Conservation (phyloP, 176 grass and related monocot genomes). For the Tillandsia leiboldiana region DNA sequence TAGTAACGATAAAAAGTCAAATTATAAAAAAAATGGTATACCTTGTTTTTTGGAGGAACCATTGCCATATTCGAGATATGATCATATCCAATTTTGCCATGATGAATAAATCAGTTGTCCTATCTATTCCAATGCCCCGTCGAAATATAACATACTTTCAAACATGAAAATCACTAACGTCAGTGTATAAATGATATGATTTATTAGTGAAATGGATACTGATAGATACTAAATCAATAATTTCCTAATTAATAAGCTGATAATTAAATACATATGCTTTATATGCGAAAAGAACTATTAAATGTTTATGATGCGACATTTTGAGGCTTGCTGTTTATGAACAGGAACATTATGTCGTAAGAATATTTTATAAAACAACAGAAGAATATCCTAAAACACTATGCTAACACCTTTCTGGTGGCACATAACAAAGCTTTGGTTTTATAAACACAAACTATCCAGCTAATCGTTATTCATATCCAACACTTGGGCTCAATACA, state of each 20-base stretch:
- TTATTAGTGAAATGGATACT: not conserved
- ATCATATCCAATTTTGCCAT: constrained; percentile 94
- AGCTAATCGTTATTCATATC: not conserved
- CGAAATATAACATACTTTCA: constrained; percentile 84
- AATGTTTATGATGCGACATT: not conserved
- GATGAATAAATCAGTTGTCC: constrained; percentile 82
- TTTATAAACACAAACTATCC: not conserved
- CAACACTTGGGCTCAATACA: not conserved
- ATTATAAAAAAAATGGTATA: constrained; percentile 17
- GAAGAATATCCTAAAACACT: too few relatives aligned
- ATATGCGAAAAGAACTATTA: not conserved
- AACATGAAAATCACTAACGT: constrained; percentile 9
- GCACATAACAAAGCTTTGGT: too few relatives aligned
- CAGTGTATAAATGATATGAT: constrained; percentile 4
- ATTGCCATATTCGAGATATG: constrained; percentile 65
- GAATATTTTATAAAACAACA: too few relatives aligned
- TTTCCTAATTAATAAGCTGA: too few relatives aligned
- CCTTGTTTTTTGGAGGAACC: constrained; percentile 77
- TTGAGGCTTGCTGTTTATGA: not conserved
- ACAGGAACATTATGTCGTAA: not conserved
- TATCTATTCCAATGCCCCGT: constrained; percentile 80
- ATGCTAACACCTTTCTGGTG: too few relatives aligned
- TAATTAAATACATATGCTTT: too few relatives aligned
- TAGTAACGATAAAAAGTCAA: too few relatives aligned
- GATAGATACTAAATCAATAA: too few relatives aligned